Base-by-base conservation (phyloP, 805 yeast species). In the Wickerhamomyces kurtzmanii region DNA sequence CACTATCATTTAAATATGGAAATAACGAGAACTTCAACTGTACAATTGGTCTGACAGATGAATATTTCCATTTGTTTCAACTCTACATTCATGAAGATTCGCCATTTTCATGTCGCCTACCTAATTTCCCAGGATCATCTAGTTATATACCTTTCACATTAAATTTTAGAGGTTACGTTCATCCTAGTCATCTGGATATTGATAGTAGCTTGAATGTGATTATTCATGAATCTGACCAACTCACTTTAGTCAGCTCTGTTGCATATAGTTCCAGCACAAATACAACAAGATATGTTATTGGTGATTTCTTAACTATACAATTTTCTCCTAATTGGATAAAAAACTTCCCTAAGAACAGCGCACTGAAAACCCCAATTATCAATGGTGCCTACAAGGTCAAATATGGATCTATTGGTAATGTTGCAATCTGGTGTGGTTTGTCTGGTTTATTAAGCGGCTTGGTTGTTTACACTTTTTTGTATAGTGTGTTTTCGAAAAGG, bases 11-110 rank as follows among this genome's bases (percentile, higher is more conserved):
- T 37, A 49, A 52, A 12, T 81, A 69, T 44, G 73, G 72, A 2
- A 49, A 51, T 3, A 47, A 50, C 15, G 71, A 65, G 36, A 68
- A 67, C 31, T 31, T 68, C 29, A 65, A 66, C 38, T 81, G 91
- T 45, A 71, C 87, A 3, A 55, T 81, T 15, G 53, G 53, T 5
- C 62, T 81, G 27, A 60, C 68, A 10, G 89, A 81, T 48, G 78
- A 75, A 38, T 42, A 72, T 22, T 81, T 68, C 45, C 91, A 81
- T 44, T 47, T 80, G 33, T 76, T 81, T 49, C 89, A 81, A 53
- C 57, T 80, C 26, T 80, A 80, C 46, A 57, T 81, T 23, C 91
- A 81, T 49, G 79, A 80, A 45, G 91, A 81, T 47, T 74, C 68
- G 7, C 91, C 91, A 17, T 71, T 75, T 45, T 66, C 80, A 26